Evolutionary conservation across 257 asterid genomes (phyloP).

Genomic region (Eucommia ulmoides): DNA sequence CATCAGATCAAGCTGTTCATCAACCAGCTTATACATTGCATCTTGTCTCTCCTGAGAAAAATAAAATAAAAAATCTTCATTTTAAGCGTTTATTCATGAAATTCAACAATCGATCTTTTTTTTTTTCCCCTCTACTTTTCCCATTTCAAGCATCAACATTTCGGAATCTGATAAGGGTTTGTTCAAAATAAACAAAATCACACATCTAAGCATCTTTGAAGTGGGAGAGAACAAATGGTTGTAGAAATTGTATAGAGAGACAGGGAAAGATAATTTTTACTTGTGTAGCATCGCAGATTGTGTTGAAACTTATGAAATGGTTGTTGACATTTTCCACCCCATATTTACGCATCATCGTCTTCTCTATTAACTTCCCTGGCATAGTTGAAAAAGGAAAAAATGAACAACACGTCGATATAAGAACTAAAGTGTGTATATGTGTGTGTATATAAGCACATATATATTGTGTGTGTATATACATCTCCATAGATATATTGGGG

Average conservation of each 20-base stretch:
- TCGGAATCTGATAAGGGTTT: no score
- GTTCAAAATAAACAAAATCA: no score
- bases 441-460: no score
- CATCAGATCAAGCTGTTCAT: slow-evolving; percentile 65
- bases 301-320: slow-evolving; percentile 95
- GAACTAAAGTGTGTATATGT: no score
- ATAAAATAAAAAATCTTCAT: no score
- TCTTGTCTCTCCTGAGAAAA: slow-evolving; percentile 80
- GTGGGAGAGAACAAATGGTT: no score
- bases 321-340: slow-evolving; percentile 76
- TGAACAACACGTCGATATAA: slow-evolving; percentile 5
- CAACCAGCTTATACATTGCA: slow-evolving; percentile 96
- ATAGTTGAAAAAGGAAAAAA: slow-evolving; percentile 12
- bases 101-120: no score
- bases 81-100: no score
- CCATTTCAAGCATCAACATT: background rate
- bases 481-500: no score
- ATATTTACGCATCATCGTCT: slow-evolving; percentile 71
- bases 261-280: slow-evolving; percentile 21
- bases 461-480: no score
- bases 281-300: slow-evolving; percentile 98
- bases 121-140: background rate
- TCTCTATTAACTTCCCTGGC: slow-evolving; percentile 48
- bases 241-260: no score
- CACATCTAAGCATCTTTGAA: no score